Evolutionary conservation across 805 yeast species (phyloP), one percentile per base, ranked within the genome.

Genomic region (Zygosaccharomyces bisporus): DNA sequence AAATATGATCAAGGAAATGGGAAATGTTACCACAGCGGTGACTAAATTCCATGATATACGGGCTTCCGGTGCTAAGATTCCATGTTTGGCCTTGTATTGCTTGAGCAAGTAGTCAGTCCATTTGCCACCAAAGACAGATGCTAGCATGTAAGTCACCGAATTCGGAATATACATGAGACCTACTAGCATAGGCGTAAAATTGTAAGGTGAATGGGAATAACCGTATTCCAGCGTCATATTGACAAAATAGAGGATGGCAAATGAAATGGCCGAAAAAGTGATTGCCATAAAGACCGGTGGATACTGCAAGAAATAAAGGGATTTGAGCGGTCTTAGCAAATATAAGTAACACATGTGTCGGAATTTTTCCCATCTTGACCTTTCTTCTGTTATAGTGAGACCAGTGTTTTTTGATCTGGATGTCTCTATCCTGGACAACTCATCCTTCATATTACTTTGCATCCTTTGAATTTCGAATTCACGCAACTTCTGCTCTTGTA

Each of bases 121-220:
- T 49, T 72, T 73, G 3, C 96, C 96, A 29, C 95, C 95, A 49
- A 76, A 70, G n/a, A 88, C 66, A 0, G 91, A 81, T 0, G 95
- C 91, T 37, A 82, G 53, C 29, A 87, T 64, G 57, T 86, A 87
- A 0, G 90, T 77, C 19, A 86, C 76, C 0, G 95, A 86, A 61
- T 87, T 87, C 29, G 96, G 95, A 25, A 87, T 79, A 66, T 86
- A 87, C 44, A 85, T 72, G 20, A 87, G 70, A 25, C 96, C 96
- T 39, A 83, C 74, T 44, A 81, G 71, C 39, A 86, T 64, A 0
- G 85, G 65, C 25, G 70, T 67, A 70, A 83, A 88, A 55, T 79
- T 77, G 63, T 87, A 87, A 3, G 96, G 96, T 0, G 67, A 63
- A 16, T 73, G 56, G 0, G 85, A 68, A 62, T 80, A 87, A 41